phyloP scores from a whole-genome alignment of 345 rosid genomes.

The Carallia pectinifolia region DNA sequence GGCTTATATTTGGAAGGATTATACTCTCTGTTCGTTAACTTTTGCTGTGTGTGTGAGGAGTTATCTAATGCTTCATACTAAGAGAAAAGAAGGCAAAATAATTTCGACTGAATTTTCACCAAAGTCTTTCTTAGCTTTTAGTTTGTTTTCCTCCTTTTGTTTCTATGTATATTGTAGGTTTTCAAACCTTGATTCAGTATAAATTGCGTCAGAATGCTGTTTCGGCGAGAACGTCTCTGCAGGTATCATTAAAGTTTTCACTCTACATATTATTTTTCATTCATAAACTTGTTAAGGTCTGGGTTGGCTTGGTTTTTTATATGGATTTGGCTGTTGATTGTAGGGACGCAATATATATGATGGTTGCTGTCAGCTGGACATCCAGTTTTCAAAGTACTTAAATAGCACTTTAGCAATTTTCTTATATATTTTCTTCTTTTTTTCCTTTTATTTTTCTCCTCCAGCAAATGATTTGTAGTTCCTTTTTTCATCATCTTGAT shows the following conservation, averaged over 20 bases:
- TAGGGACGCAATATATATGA: conserved; percentile 98
- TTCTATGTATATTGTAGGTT: conserved; percentile 50
- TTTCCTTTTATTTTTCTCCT: neutral
- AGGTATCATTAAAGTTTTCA: conserved; percentile 40
- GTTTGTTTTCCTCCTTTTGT: conserved; percentile 10
- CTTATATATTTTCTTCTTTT: conserved; percentile 5
- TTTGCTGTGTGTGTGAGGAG: conserved; percentile 2
- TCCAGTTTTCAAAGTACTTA: conserved; percentile 93
- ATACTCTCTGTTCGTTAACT: conserved; percentile 5
- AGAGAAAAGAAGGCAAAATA: neutral
- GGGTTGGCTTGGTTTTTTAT: conserved; percentile 13
- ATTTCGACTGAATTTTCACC: conserved; percentile 14
- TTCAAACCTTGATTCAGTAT: conserved; percentile 95
- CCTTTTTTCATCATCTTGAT: neutral
- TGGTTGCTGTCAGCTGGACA: conserved; percentile 97
- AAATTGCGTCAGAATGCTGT: conserved; percentile 74
- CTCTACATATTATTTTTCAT: conserved; percentile 4
- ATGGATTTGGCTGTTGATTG: conserved; percentile 12
- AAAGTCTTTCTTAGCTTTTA: neutral
- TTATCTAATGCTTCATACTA: conserved; percentile 7
- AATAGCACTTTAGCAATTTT: conserved; percentile 10
- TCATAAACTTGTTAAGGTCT: neutral
- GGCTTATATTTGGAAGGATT: conserved; percentile 10
- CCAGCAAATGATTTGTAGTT: neutral
- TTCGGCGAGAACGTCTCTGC: conserved; percentile 81